These are phyloP conservation scores for Termitomyces bulborhizus DNA, from an alignment of 768 basidiomycete genomes.

Conservation along the genomic window DNA sequence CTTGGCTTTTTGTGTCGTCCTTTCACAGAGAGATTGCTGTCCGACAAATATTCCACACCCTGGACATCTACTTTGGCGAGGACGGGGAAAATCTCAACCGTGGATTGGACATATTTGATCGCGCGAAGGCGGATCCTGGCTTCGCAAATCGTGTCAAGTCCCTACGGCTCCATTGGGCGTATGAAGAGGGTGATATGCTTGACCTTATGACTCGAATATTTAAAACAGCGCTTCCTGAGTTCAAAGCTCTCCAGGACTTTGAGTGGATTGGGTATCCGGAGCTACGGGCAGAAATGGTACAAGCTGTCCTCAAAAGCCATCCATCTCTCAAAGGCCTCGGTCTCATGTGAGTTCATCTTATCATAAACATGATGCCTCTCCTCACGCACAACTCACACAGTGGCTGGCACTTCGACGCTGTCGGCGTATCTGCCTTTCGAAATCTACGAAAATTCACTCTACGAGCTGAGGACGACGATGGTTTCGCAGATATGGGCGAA, in stretches of 20 bases:
- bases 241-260: constrained; percentile 54
- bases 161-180: constrained; percentile 62
- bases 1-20: constrained; percentile 59
- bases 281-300: constrained; percentile 60
- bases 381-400: constrained; percentile 19
- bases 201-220: constrained; percentile 47
- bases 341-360: constrained; percentile 38
- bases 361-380: not conserved
- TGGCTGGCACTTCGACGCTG: constrained; percentile 72
- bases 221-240: constrained; percentile 56
- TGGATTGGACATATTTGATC: constrained; percentile 61
- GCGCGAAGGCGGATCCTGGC: constrained; percentile 53
- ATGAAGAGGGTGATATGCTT: constrained; percentile 63
- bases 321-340: constrained; percentile 50
- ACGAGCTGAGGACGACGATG: constrained; percentile 66
- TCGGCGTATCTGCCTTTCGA: constrained; percentile 57
- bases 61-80: constrained; percentile 65
- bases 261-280: constrained; percentile 80
- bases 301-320: constrained; percentile 48
- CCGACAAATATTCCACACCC: constrained; percentile 58
- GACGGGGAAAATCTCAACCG: constrained; percentile 55
- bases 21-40: constrained; percentile 63
- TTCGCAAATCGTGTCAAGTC: constrained; percentile 57
- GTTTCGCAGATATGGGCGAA: constrained; percentile 65
- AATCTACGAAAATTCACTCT: constrained; percentile 60